Conservation (phyloP, 768 basidiomycete species). For the Mycena polygramma region DNA sequence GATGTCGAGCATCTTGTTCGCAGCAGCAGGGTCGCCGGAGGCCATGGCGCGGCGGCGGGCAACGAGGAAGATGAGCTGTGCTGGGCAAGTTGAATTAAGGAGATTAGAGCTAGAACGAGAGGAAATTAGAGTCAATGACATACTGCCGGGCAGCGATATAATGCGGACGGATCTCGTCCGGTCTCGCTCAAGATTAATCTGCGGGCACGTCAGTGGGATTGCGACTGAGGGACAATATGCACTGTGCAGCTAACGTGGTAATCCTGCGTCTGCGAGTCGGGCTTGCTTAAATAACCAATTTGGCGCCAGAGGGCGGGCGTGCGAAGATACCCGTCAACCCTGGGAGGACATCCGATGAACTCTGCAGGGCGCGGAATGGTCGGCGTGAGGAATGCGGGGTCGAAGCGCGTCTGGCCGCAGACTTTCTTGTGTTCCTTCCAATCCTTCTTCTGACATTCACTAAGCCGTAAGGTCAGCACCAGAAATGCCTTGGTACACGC, state of each 20-base stretch:
- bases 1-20: slow-evolving; percentile 4
- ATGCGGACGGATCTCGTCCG: slow-evolving; percentile 1
- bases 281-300: background rate
- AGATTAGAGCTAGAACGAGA: background rate
- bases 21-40: slow-evolving; percentile 9
- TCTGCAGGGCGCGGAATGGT: background rate
- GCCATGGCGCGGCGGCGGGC: slow-evolving; percentile 27
- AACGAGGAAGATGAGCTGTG: background rate
- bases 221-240: background rate
- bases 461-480: background rate
- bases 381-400: slow-evolving; percentile 5
- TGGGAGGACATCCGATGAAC: slow-evolving; percentile 16
- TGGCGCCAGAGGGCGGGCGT: slow-evolving; percentile 14
- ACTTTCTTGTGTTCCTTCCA: slow-evolving; percentile 22
- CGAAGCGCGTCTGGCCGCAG: slow-evolving; percentile 13
- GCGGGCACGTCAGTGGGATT: background rate
- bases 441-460: slow-evolving; percentile 22
- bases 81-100: too few relatives aligned
- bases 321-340: background rate
- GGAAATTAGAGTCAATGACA: background rate
- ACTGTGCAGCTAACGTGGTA: slow-evolving; percentile 16
- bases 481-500: too few relatives aligned
- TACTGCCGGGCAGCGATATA: background rate
- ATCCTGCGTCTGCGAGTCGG: slow-evolving; percentile 6
- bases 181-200: background rate